Percentiles rank a stretch among this genome's conserved stretches.
Evolutionary conservation across 129 eudicot genomes (phyloP).

Genomic region (Gnaphalium uliginosum): DNA sequence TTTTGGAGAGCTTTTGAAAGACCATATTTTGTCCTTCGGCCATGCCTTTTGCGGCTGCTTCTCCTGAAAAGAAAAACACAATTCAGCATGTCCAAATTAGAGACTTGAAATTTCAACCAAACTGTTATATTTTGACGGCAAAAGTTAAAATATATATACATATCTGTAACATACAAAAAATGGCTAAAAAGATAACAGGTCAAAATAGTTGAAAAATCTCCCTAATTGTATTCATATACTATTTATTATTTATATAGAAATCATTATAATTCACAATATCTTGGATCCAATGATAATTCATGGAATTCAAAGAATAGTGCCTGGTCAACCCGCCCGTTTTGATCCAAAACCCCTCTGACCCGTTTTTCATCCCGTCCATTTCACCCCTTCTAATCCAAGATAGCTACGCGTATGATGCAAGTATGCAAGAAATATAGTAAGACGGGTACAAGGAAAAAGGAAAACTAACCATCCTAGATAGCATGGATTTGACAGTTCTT

Average conservation of each 20-base stretch:
- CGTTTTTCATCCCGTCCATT: not conserved
- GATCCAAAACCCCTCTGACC: not conserved
- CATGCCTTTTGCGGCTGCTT: constrained; percentile 85
- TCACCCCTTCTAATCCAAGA: not conserved
- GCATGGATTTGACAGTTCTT: constrained; percentile 77
- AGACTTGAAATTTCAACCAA: not conserved
- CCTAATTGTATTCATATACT: too few species aligned
- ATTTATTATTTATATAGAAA: too few species aligned
- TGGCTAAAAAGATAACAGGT: too few species aligned
- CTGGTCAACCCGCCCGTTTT: not conserved
- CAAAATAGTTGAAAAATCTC: too few species aligned
- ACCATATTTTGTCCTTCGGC: constrained; percentile 95
- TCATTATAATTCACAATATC: too few species aligned
- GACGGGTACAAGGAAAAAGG: not conserved
- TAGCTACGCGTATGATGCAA: too few species aligned
- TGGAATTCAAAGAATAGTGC: not conserved
- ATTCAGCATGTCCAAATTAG: not conserved
- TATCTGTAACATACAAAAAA: too few species aligned
- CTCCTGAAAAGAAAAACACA: constrained; percentile 53
- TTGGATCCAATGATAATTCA: not conserved
- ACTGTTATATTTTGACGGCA: not conserved
- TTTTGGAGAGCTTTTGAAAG: constrained; percentile 53
- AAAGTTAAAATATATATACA: too few species aligned
- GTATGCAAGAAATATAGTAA: not conserved
- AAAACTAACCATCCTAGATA: constrained; percentile 75